phyloP scores from a whole-genome alignment of 2,329 filamentous ascomycete genomes.

The Aspergillus proliferans region DNA sequence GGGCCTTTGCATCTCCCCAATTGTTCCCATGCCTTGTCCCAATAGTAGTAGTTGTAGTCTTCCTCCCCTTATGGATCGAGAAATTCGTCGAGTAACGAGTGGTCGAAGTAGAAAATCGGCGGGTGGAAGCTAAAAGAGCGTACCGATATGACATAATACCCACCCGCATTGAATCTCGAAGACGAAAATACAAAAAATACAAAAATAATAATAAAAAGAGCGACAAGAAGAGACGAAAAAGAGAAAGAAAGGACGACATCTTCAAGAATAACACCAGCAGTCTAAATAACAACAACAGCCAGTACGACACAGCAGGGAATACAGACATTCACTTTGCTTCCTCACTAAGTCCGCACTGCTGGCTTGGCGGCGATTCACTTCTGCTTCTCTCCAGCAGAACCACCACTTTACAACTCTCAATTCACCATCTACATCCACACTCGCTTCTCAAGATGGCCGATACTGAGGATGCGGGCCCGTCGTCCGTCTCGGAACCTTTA shows the following conservation, averaged over 20 bases:
- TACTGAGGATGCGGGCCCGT: conserved; percentile 61
- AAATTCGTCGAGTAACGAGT: neutral
- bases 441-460: conserved; percentile 63
- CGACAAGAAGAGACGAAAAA: neutral
- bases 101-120: neutral
- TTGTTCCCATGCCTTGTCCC: neutral
- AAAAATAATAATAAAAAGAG: neutral
- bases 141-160: neutral
- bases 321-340: neutral
- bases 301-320: neutral
- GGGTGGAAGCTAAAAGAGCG: neutral
- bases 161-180: neutral
- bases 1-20: too few relatives aligned
- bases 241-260: neutral
- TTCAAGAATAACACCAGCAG: neutral
- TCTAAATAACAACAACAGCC: neutral
- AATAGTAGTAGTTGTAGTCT: neutral
- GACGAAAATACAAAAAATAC: neutral
- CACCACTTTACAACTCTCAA: neutral
- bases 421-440: neutral
- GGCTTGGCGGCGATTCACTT: neutral
- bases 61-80: neutral
- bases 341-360: neutral
- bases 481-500: conserved; percentile 79
- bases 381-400: conserved; percentile 2